phyloP scores from a whole-genome alignment of 2,329 filamentous ascomycete species.

The Paraconiothyrium sp. region DNA sequence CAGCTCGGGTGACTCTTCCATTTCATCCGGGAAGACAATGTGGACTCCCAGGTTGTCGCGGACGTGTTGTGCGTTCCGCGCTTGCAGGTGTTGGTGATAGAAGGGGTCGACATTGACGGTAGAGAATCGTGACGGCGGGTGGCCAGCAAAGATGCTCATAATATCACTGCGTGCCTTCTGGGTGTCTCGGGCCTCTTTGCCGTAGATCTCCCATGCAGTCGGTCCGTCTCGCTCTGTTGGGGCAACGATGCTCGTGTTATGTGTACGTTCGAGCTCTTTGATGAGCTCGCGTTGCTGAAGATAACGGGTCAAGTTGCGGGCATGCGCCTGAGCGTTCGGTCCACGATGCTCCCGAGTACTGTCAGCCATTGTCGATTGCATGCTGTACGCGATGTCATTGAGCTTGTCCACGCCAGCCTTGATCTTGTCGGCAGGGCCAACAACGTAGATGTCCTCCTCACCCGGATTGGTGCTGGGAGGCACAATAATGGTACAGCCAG shows the following conservation, averaged over 20 bases:
- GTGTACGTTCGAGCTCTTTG: constrained; percentile 79
- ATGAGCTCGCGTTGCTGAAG: constrained; percentile 83
- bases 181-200: constrained; percentile 83
- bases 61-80: constrained; percentile 70
- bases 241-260: constrained; percentile 88
- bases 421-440: constrained; percentile 80
- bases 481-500: constrained; percentile 87
- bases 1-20: constrained; percentile 68
- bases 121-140: constrained; percentile 76
- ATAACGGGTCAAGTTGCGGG: constrained; percentile 87
- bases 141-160: constrained; percentile 75
- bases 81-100: constrained; percentile 77
- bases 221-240: constrained; percentile 74
- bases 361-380: constrained; percentile 86
- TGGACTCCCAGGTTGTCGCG: constrained; percentile 77
- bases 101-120: constrained; percentile 77
- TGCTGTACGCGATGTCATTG: constrained; percentile 86
- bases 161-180: constrained; percentile 80
- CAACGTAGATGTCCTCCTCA: constrained; percentile 82
- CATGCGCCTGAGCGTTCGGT: constrained; percentile 78
- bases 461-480: constrained; percentile 79
- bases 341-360: constrained; percentile 82
- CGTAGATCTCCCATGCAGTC: constrained; percentile 88
- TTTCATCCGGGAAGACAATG: constrained; percentile 73
- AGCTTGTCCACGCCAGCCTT: constrained; percentile 80